A percentile compares a stretch with the other conserved stretches of the same genome.
Evolutionary conservation across 371 early-diverging fungal genomes (phyloP).

Genomic region (Mortierella sp.): DNA sequence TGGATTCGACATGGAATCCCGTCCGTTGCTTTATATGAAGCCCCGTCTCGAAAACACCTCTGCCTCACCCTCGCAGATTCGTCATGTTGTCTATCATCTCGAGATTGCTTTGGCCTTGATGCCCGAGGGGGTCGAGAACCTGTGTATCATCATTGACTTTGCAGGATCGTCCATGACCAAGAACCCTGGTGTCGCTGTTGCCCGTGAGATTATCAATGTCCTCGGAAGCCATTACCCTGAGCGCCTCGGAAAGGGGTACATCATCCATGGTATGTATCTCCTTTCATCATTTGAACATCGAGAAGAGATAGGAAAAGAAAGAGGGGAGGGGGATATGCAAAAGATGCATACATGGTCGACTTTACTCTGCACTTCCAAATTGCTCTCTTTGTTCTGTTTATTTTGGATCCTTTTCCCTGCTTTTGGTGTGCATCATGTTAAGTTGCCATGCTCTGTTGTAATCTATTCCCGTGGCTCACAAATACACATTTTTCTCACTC

Average conservation of each 20-base stretch:
- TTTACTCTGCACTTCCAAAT: no score
- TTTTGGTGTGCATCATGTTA: not conserved
- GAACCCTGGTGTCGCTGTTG: conserved; percentile 78
- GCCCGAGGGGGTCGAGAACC: conserved; percentile 78
- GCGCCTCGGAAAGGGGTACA: conserved; percentile 72
- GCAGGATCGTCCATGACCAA: conserved; percentile 76
- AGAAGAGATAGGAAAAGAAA: not conserved
- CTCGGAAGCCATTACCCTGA: conserved; percentile 92
- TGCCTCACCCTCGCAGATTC: conserved; percentile 81
- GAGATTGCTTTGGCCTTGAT: conserved; percentile 85
- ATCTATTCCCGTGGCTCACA: conserved; percentile 11
- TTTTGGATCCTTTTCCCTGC: not conserved
- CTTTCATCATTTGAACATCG: no score
- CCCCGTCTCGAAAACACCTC: conserved; percentile 86
- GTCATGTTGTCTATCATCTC: conserved; percentile 82
- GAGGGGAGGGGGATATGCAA: not conserved
- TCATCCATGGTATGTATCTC: conserved; percentile 65
- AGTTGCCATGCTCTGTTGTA: not conserved
- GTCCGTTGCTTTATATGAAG: conserved; percentile 81
- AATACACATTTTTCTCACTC: not conserved
- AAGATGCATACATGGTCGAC: no score
- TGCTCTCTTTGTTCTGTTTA: conserved; percentile 8
- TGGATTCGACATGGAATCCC: conserved; percentile 81
- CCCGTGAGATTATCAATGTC: conserved; percentile 83
- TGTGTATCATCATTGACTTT: conserved; percentile 87